Percentiles rank a stretch among this genome's conserved stretches.
These are phyloP conservation scores for Ceratobasidium sp. DNA, from an alignment of 1,284 basidiomycete species.

Conservation along the genomic window DNA sequence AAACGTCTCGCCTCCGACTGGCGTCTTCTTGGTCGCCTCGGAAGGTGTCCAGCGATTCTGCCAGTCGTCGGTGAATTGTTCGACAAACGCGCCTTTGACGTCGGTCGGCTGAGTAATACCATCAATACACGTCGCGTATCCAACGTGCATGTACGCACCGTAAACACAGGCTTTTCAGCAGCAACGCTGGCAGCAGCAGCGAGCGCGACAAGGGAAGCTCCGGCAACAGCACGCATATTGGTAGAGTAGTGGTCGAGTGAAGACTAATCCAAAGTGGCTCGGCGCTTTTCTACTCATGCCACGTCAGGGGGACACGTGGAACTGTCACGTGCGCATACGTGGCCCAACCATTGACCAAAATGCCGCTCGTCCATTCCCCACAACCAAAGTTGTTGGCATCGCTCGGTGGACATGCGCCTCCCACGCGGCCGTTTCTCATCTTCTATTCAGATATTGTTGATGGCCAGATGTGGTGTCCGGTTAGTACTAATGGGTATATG, in stretches of 20 bases:
- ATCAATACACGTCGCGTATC: background rate
- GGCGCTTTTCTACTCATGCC: constrained; percentile 36
- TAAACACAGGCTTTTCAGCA: constrained; percentile 20
- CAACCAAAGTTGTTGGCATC: constrained; percentile 27
- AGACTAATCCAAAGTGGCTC: constrained; percentile 20
- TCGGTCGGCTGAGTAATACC: constrained; percentile 67
- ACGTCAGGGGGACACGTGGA: constrained; percentile 38
- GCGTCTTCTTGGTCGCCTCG: constrained; percentile 96
- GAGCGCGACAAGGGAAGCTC: constrained; percentile 34
- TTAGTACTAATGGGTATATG: constrained; percentile 17
- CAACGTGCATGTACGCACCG: background rate
- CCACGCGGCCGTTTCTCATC: constrained; percentile 37
- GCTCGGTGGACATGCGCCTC: constrained; percentile 33
- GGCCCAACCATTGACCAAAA: constrained; percentile 9
- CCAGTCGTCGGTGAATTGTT: constrained; percentile 96
- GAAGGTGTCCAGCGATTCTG: constrained; percentile 93
- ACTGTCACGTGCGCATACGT: constrained; percentile 23
- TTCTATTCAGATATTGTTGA: constrained; percentile 41
- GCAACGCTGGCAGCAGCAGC: constrained; percentile 26
- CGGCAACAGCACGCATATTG: constrained; percentile 52
- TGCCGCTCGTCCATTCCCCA: constrained; percentile 34
- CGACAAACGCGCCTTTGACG: constrained; percentile 92
- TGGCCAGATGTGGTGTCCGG: constrained; percentile 41
- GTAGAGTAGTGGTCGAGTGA: constrained; percentile 6
- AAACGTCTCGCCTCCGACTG: constrained; percentile 91